Base-by-base conservation (phyloP, 345 rosid species). In the Linum trigynum region DNA sequence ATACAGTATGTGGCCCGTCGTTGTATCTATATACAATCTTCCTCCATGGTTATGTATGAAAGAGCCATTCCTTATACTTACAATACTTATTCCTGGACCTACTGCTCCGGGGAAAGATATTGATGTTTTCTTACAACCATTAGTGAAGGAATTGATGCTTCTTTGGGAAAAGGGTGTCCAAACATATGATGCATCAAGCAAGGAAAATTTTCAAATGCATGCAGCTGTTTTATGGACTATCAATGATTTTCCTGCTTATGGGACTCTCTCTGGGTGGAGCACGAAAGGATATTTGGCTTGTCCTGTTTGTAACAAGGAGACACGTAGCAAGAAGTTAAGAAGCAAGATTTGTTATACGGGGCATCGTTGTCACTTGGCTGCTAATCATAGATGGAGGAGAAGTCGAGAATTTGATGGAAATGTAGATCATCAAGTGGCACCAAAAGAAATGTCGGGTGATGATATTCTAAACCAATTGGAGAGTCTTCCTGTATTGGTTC, bases 401-500 rank as follows among this genome's bases (percentile, higher is more conserved):
- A 57, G 55, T 32, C 39, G 23, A 1, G 41, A 57, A 55, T 66
- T 66, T 3, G 11, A 42, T 39, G 39, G 53, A 5, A 1, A 57
- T 1, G 8, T 0, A 16, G n/a, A 39, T 17, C 1, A 5, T 37
- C 3, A 8, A 3, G 12, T 0, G 5, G 3, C 61, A 2, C 55
- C 53, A 38, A 39, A 16, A 12, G 14, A 38, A 0, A 16, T 65
- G 4, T n/a, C 9, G 45, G 45, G 45, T 41, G 45, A 63, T 16
- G 65, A 63, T 63, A 14, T 63, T 10, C 41, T 63, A 42, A 16
- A 5, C 2, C 59, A 65, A 14, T 65, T 65, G 4, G 40, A 9
- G 1, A 11, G 14, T 10, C 32, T 51, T 5, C 12, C 51, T 23
- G 43, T 35, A 48, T 4, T 32, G 0, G 16, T 9, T 35, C 35